phyloP scores from a whole-genome alignment of 192 early-diverging fungal genomes.

The Backusella macrospora region DNA sequence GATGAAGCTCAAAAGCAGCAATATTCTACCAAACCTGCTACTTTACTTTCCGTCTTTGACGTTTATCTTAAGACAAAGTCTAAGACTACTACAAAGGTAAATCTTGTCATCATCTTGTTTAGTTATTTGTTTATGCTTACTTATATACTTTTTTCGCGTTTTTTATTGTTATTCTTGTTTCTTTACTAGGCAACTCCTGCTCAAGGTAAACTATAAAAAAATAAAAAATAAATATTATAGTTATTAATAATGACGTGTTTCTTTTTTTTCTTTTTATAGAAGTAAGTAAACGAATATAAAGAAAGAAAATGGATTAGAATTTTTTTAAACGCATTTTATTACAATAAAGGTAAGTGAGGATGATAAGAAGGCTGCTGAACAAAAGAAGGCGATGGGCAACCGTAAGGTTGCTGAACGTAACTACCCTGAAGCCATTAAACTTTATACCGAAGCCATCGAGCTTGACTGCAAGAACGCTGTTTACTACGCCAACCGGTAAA shows the following conservation, averaged over 20 bases:
- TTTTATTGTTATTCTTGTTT: neutral
- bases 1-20: slow-evolving; percentile 65
- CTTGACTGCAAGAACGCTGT: slow-evolving; percentile 84
- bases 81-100: slow-evolving; percentile 27
- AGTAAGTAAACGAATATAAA: slow-evolving; percentile 19
- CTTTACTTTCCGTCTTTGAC: slow-evolving; percentile 86
- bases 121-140: neutral
- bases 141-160: neutral
- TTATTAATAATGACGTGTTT: slow-evolving; percentile 6
- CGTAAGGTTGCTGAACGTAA: slow-evolving; percentile 81
- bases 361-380: slow-evolving; percentile 83
- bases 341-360: slow-evolving; percentile 47
- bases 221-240: slow-evolving; percentile 23
- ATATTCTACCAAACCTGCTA: slow-evolving; percentile 87
- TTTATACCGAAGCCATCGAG: slow-evolving; percentile 92
- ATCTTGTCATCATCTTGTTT: neutral
- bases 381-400: slow-evolving; percentile 84
- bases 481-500: slow-evolving; percentile 94
- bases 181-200: slow-evolving; percentile 27
- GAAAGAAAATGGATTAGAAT: neutral
- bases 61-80: slow-evolving; percentile 83
- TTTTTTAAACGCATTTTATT: neutral
- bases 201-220: slow-evolving; percentile 26
- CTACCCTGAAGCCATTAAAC: slow-evolving; percentile 79
- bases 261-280: slow-evolving; percentile 20